Evolutionary conservation across 371 early-diverging fungal species (phyloP), one percentile per base, ranked within the genome.

Genomic region (Rhizopus sp.): DNA sequence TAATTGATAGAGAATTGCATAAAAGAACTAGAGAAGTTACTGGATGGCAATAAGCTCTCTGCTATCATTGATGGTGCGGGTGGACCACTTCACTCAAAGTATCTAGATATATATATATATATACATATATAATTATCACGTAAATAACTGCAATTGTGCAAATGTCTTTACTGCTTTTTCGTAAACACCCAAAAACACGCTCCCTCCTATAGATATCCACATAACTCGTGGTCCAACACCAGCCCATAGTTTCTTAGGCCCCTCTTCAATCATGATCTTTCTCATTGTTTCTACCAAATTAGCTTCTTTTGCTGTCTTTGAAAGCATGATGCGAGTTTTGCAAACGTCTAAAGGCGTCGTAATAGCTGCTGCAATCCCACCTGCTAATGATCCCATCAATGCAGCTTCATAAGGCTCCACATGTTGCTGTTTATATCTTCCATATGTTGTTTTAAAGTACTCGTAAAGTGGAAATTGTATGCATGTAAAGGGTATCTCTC

Each of bases 381-480:
- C 97, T n/a, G 96, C 84, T 10, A 96, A 50, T 8, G 92, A 91
- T 6, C 93, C 98, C 65, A 90, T 93, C 7, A 95, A 51, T 0
- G 93, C 94, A 4, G 95, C 93, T 66, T 93, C 92, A 80, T 84
- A 89, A 10, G 93, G 87, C 54, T 88, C 80, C 16, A 87, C 75
- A 38, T 60, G 69, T 31, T 80, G 57, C 30, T 83, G 74, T 9
- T 85, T 63, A 15, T 67, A 63, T 3, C 63, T 53, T 10, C 83
- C 68, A 58, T 82, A 78, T 33, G 66, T 57, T 15, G 73, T 70
- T 70, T 96, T 97, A 56, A 96, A 80, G 55, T 83, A 88, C 73
- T 97, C 98, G 67, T 94, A 97, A 32, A 97, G 68, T 3, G 98
- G 95, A 70, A 97, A 97, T 67, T 97, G 98, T 32, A 97, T 88